These are phyloP conservation scores for Acacia acuminata DNA, from an alignment of 306 rosid genomes.

Conservation along the genomic window DNA sequence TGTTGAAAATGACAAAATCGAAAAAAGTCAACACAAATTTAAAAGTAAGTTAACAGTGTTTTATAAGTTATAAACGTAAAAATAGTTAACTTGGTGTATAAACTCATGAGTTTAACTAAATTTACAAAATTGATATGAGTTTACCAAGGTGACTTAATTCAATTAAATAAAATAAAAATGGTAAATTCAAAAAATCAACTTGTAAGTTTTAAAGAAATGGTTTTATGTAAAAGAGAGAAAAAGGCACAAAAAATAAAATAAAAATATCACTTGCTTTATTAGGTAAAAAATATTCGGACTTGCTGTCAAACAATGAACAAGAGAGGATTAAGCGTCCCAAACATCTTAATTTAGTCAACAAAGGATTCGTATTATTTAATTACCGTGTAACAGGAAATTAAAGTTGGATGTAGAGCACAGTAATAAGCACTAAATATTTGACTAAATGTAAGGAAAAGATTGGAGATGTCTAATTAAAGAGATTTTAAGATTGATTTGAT, in stretches of 20 bases:
- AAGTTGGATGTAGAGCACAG: conserved; percentile 27
- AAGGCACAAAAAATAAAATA: conserved; percentile 4
- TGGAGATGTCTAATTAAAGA: conserved; percentile 9
- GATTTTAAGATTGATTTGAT: conserved; percentile 39
- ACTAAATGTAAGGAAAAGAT: conserved; percentile 25
- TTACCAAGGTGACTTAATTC: no score
- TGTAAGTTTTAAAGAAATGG: no score
- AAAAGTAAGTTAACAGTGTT: no score
- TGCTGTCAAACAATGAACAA: conserved; percentile 35
- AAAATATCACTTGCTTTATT: conserved; percentile 40
- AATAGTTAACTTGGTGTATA: no score
- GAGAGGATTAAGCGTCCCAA: conserved; percentile 42
- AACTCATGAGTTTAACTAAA: no score
- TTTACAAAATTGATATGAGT: no score
- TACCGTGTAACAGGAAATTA: conserved; percentile 9
- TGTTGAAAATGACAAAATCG: no score
- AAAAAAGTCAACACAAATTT: no score
- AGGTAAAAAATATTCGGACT: conserved; percentile 44
- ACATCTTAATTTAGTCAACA: conserved; percentile 41
- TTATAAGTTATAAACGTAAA: no score
- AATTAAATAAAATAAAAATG: no score
- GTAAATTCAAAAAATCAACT: no score
- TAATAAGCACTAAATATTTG: conserved; percentile 35
- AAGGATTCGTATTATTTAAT: conserved; percentile 32
- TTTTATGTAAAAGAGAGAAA: conserved; percentile 3